phyloP scores from a whole-genome alignment of 495 filamentous ascomycete genomes.

The Penicillium robsamsonii region DNA sequence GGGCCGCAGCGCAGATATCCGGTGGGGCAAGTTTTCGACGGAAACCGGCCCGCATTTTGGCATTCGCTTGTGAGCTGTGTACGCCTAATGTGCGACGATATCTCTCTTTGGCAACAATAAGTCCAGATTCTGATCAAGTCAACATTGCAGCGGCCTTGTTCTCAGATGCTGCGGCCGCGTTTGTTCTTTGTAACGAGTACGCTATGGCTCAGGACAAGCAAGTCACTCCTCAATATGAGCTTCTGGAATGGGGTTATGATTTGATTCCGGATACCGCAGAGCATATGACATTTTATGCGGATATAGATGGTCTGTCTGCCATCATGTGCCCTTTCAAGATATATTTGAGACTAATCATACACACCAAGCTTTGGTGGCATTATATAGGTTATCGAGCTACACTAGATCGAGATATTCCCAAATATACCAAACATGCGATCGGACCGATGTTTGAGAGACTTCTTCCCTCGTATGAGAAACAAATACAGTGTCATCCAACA shows the following conservation, averaged over 20 bases:
- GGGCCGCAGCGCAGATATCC: slow-evolving; percentile 60
- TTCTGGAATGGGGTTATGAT: slow-evolving; percentile 58
- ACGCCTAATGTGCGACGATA: slow-evolving; percentile 58
- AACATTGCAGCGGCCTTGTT: slow-evolving; percentile 59
- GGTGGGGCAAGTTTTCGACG: slow-evolving; percentile 52
- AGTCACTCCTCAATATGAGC: slow-evolving; percentile 46
- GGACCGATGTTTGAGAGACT: slow-evolving; percentile 1
- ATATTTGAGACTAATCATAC: background rate
- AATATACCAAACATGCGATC: background rate
- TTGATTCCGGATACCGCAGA: slow-evolving; percentile 49
- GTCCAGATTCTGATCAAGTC: too few relatives aligned
- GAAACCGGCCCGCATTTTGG: slow-evolving; percentile 34
- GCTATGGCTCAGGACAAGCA: slow-evolving; percentile 15
- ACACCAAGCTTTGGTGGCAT: background rate
- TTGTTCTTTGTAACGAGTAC: slow-evolving; percentile 55
- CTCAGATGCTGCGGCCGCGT: slow-evolving; percentile 60
- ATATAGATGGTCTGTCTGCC: background rate
- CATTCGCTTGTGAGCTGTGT: slow-evolving; percentile 60
- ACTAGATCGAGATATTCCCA: background rate
- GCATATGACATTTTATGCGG: background rate
- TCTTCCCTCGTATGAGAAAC: background rate
- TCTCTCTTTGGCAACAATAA: slow-evolving; percentile 20
- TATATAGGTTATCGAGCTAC: background rate
- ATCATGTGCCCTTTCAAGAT: too few relatives aligned
- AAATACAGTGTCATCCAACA: background rate